Percentiles rank a stretch among this genome's conserved stretches.
Conservation (phyloP, 805 yeast species). For the Teunomyces panamensis region DNA sequence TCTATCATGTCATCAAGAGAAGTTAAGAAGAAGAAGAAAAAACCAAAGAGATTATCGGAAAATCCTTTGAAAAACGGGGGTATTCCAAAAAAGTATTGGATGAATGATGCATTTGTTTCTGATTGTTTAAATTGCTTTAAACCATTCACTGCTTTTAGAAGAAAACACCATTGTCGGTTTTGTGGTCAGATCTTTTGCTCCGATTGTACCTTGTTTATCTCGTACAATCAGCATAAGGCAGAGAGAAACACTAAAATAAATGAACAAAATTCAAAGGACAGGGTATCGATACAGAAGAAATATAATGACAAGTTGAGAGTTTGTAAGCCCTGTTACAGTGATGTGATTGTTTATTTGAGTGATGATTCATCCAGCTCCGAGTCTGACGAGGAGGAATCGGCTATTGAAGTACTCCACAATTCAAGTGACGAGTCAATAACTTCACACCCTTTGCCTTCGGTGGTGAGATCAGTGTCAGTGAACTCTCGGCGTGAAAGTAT, state of each 20-base stretch:
- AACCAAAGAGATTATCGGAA: slow-evolving; percentile 29
- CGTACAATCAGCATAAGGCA: slow-evolving; percentile 50
- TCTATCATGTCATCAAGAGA: slow-evolving; percentile 17
- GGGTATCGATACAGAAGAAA: slow-evolving; percentile 34
- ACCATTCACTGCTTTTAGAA: slow-evolving; percentile 77
- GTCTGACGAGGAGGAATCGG: slow-evolving; percentile 13
- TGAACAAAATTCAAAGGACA: slow-evolving; percentile 7
- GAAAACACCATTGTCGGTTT: slow-evolving; percentile 92
- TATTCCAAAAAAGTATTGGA: slow-evolving; percentile 83
- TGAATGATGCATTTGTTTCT: slow-evolving; percentile 89
- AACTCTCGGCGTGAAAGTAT: slow-evolving; percentile 23
- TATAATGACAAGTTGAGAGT: slow-evolving; percentile 72
- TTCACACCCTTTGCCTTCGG: slow-evolving; percentile 25
- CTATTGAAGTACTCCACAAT: background rate
- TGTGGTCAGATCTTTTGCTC: slow-evolving; percentile 96
- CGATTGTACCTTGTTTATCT: slow-evolving; percentile 69
- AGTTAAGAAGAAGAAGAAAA: slow-evolving; percentile 23
- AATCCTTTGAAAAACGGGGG: slow-evolving; percentile 49
- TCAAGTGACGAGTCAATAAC: slow-evolving; percentile 15
- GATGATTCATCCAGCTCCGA: slow-evolving; percentile 52
- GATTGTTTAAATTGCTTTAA: slow-evolving; percentile 84
- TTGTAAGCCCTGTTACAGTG: slow-evolving; percentile 72
- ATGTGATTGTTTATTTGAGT: slow-evolving; percentile 65
- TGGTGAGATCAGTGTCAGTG: slow-evolving; percentile 27
- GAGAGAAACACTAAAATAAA: slow-evolving; percentile 23